A percentile compares a stretch with the other conserved stretches of the same genome.
Evolutionary conservation across 2,329 filamentous ascomycete species (phyloP).

Genomic region (Sarocladium oryzae): DNA sequence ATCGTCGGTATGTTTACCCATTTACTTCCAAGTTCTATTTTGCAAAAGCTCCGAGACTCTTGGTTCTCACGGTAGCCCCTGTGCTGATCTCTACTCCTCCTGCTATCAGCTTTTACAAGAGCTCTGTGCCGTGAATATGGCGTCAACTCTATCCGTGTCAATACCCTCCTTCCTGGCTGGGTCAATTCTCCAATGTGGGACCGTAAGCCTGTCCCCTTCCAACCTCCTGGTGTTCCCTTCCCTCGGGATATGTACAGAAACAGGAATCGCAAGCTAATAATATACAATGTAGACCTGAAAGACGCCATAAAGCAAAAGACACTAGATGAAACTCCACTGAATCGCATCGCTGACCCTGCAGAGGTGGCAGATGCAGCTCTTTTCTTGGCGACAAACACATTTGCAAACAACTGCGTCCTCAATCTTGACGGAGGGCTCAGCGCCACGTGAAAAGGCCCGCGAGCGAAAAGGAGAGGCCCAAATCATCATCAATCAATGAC

Average conservation of each 20-base stretch:
- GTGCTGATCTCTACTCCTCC: not conserved
- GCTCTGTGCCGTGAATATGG: slow-evolving; percentile 59
- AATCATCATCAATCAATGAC: slow-evolving; percentile 52
- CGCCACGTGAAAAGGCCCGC: slow-evolving; percentile 41
- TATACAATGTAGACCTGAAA: slow-evolving; percentile 35
- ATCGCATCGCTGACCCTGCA: slow-evolving; percentile 59
- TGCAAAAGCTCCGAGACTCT: not conserved
- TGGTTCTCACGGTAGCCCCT: not conserved
- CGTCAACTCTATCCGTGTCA: slow-evolving; percentile 60
- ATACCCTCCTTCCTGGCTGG: slow-evolving; percentile 78
- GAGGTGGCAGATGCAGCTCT: slow-evolving; percentile 79
- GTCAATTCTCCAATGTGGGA: slow-evolving; percentile 75
- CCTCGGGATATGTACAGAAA: not conserved
- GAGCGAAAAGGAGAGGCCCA: not conserved
- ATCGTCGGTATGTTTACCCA: slow-evolving; percentile 50
- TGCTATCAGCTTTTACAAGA: slow-evolving; percentile 59
- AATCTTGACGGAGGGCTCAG: slow-evolving; percentile 82
- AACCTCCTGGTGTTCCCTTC: slow-evolving; percentile 8
- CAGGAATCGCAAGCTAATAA: slow-evolving; percentile 29
- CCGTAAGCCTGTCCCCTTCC: slow-evolving; percentile 40
- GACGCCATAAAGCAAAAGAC: slow-evolving; percentile 29
- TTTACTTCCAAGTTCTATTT: not conserved
- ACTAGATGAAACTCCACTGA: slow-evolving; percentile 50
- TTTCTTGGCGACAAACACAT: slow-evolving; percentile 71
- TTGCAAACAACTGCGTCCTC: slow-evolving; percentile 80